phyloP scores from a whole-genome alignment of 345 rosid genomes.

The Clausena lansium region DNA sequence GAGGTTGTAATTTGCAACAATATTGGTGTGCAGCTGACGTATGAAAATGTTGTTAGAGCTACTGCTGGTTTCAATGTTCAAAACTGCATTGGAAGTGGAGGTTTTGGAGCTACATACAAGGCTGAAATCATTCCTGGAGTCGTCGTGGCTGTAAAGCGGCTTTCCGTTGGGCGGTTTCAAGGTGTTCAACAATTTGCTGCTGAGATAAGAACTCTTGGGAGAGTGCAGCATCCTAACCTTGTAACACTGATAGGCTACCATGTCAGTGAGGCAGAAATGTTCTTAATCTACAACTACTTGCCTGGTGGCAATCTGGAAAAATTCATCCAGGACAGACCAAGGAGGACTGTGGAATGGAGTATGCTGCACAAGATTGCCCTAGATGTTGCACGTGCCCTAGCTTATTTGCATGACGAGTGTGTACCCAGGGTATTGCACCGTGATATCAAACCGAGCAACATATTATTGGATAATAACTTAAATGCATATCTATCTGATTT shows the following conservation, averaged over 20 bases:
- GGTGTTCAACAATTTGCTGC: slow-evolving; percentile 56
- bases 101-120: slow-evolving; percentile 55
- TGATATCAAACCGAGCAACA: slow-evolving; percentile 57
- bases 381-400: slow-evolving; percentile 54
- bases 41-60: slow-evolving; percentile 52
- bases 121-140: slow-evolving; percentile 47
- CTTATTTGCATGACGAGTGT: slow-evolving; percentile 48
- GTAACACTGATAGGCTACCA: slow-evolving; percentile 53
- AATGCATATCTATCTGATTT: slow-evolving; percentile 57
- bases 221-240: slow-evolving; percentile 51
- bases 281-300: slow-evolving; percentile 51
- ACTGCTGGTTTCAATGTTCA: slow-evolving; percentile 46
- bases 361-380: slow-evolving; percentile 56
- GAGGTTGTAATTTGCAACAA: slow-evolving; percentile 41
- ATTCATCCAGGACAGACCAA: slow-evolving; percentile 47
- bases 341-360: slow-evolving; percentile 39
- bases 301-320: slow-evolving; percentile 54
- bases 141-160: slow-evolving; percentile 52
- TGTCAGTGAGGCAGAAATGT: slow-evolving; percentile 50
- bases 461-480: slow-evolving; percentile 41
- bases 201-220: slow-evolving; percentile 50
- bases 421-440: slow-evolving; percentile 52
- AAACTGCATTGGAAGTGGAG: slow-evolving; percentile 55
- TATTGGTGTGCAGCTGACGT: slow-evolving; percentile 40
- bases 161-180: slow-evolving; percentile 52